These are phyloP conservation scores for Coemansia sp. DNA, from an alignment of 192 early-diverging fungal species.

Conservation along the genomic window DNA sequence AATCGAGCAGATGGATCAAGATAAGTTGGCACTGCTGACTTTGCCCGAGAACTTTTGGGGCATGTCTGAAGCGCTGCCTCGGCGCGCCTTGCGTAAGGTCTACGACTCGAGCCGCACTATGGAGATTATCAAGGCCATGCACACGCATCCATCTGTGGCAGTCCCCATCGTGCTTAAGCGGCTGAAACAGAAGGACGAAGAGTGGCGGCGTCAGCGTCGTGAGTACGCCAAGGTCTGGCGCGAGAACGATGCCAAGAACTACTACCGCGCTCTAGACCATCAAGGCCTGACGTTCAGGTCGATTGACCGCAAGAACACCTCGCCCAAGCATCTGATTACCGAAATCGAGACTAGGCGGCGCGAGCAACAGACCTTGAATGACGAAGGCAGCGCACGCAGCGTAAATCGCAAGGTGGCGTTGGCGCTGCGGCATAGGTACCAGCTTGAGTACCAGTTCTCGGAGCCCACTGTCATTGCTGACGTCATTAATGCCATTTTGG, in stretches of 20 bases:
- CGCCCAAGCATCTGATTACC: slow-evolving; percentile 70
- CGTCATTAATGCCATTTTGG: slow-evolving; percentile 71
- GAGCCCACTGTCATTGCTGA: slow-evolving; percentile 78
- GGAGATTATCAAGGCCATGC: slow-evolving; percentile 91
- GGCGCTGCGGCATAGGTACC: slow-evolving; percentile 63
- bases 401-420: slow-evolving; percentile 44
- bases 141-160: slow-evolving; percentile 86
- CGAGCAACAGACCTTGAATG: slow-evolving; percentile 69
- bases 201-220: slow-evolving; percentile 78
- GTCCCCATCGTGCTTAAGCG: slow-evolving; percentile 94
- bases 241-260: slow-evolving; percentile 91
- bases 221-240: slow-evolving; percentile 98
- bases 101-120: slow-evolving; percentile 84
- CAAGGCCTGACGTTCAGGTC: slow-evolving; percentile 90
- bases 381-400: slow-evolving; percentile 32
- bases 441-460: slow-evolving; percentile 78
- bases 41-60: slow-evolving; percentile 80
- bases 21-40: slow-evolving; percentile 74
- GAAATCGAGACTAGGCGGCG: slow-evolving; percentile 87
- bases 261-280: slow-evolving; percentile 92
- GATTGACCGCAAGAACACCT: slow-evolving; percentile 79
- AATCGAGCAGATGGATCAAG: slow-evolving; percentile 78
- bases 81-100: slow-evolving; percentile 92
- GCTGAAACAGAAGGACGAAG: slow-evolving; percentile 98
- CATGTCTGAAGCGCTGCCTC: slow-evolving; percentile 83